A percentile compares a stretch with the other conserved stretches of the same genome.
Conservation (phyloP, 1,284 basidiomycete genomes). For the Tetrapyrgos nigripes region DNA sequence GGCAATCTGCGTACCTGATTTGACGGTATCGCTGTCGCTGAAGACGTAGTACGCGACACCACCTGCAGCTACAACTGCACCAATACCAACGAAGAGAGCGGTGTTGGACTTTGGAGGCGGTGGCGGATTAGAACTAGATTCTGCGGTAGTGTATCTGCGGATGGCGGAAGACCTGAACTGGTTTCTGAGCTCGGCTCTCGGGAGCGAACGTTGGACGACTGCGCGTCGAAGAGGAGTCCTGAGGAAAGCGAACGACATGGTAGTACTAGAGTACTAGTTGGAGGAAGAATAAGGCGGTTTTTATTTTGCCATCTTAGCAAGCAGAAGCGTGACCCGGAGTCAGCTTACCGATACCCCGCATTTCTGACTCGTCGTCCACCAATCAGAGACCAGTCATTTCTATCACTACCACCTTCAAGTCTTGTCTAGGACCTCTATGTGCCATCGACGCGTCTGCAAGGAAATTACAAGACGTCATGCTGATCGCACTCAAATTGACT, state of each 20-base stretch:
- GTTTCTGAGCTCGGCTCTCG: constrained; percentile 33
- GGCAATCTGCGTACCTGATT: constrained; percentile 63
- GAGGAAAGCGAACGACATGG: constrained; percentile 58
- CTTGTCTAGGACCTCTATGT: background rate
- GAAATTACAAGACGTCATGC: background rate
- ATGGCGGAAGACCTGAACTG: constrained; percentile 40
- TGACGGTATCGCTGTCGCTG: constrained; percentile 57
- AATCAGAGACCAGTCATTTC: background rate
- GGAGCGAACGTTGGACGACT: constrained; percentile 40
- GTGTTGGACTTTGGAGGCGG: constrained; percentile 56
- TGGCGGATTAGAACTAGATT: constrained; percentile 39
- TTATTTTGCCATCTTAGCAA: constrained; percentile 8
- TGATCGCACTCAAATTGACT: background rate
- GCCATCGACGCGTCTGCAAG: background rate
- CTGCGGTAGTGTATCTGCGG: constrained; percentile 65
- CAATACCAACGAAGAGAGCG: constrained; percentile 61
- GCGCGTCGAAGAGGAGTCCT: constrained; percentile 53
- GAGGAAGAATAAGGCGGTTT: background rate
- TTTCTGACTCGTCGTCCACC: constrained; percentile 3
- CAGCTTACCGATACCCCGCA: background rate
- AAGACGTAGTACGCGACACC: constrained; percentile 65
- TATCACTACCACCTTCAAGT: background rate
- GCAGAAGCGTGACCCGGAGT: constrained; percentile 7
- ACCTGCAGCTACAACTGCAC: constrained; percentile 51
- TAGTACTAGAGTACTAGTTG: constrained; percentile 9